Percentiles rank a stretch among this genome's conserved stretches.
phyloP scores from a whole-genome alignment of 176 grass and related monocot species.

The Aegilops umbellulata region DNA sequence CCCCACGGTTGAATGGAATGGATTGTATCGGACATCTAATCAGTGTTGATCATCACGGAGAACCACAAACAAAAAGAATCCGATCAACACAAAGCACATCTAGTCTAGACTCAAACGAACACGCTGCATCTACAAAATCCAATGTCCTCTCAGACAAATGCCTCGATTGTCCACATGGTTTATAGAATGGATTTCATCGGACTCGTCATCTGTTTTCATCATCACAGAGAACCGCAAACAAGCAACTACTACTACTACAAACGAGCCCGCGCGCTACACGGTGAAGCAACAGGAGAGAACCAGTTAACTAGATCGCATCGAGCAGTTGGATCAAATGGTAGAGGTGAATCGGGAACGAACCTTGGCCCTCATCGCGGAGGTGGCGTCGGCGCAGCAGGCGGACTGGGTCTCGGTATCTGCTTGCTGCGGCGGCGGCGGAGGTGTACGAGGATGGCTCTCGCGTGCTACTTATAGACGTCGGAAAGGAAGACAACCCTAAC shows the following conservation, averaged over 20 bases:
- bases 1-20: conserved; percentile 53
- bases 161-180: background rate
- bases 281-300: background rate
- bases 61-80: background rate
- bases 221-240: background rate
- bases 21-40: conserved; percentile 57
- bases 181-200: background rate
- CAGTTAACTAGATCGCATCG: background rate
- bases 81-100: background rate
- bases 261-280: background rate
- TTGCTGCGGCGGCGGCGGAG: background rate
- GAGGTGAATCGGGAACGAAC: background rate
- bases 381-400: background rate
- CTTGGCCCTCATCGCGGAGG: conserved; percentile 46
- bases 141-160: background rate
- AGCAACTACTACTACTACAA: background rate
- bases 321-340: background rate
- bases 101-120: background rate
- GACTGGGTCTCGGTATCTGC: background rate
- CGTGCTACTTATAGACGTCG: background rate
- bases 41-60: conserved; percentile 42
- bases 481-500: background rate
- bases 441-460: background rate
- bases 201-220: background rate
- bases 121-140: background rate